phyloP scores from a whole-genome alignment of 2,329 filamentous ascomycete genomes.

The Esteya vermicola region DNA sequence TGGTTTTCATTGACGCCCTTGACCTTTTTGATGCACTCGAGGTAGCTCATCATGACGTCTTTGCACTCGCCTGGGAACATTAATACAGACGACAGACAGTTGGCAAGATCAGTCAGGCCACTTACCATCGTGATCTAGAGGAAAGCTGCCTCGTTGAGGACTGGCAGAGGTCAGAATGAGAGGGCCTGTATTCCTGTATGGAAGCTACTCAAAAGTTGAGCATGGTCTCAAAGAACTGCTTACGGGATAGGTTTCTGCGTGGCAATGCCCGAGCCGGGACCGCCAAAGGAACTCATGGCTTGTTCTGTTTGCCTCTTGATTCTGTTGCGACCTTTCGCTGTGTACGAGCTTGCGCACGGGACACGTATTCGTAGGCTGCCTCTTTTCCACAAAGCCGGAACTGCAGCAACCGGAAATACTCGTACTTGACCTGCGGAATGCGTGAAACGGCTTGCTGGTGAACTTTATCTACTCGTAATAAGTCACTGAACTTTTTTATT shows the following conservation, averaged over 20 bases:
- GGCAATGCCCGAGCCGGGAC: slow-evolving; percentile 13
- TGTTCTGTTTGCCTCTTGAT: neutral
- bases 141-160: slow-evolving; percentile 85
- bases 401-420: no score
- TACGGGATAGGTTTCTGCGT: slow-evolving; percentile 19
- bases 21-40: slow-evolving; percentile 73
- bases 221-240: no score
- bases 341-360: no score
- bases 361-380: no score
- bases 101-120: neutral
- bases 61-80: slow-evolving; percentile 75
- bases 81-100: neutral
- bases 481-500: no score
- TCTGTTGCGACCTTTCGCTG: neutral
- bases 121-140: slow-evolving; percentile 77
- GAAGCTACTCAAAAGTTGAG: no score
- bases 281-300: slow-evolving; percentile 14
- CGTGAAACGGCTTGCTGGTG: no score
- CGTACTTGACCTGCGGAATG: no score
- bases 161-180: slow-evolving; percentile 26
- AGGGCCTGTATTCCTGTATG: no score
- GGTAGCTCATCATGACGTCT: slow-evolving; percentile 69
- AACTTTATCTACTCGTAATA: no score
- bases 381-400: no score
- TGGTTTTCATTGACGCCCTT: slow-evolving; percentile 75